Evolutionary conservation across 805 yeast species (phyloP).

Genomic region (Debaryomyces hansenii): DNA sequence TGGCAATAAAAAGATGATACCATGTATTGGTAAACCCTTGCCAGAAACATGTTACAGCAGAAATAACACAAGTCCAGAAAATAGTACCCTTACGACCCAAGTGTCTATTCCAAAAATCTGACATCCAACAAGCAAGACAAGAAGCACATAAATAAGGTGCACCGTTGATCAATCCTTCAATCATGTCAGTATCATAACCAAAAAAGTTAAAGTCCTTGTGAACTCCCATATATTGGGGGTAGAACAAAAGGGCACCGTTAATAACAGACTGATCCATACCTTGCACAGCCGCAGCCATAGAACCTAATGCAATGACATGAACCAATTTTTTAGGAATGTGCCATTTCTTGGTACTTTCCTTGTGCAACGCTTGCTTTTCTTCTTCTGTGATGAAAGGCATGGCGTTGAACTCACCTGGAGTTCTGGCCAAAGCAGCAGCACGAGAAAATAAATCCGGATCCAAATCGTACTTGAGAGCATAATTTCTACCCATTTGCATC

Average conservation of each 20-base stretch:
- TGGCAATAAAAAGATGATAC: constrained; percentile 60
- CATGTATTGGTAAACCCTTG: constrained; percentile 62
- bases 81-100: constrained; percentile 63
- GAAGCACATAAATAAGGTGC: constrained; percentile 67
- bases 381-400: constrained; percentile 49
- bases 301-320: constrained; percentile 57
- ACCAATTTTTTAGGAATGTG: constrained; percentile 50
- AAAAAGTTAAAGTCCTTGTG: constrained; percentile 13
- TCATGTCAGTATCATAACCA: constrained; percentile 34
- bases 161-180: constrained; percentile 61
- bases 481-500: constrained; percentile 67
- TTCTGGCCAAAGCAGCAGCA: constrained; percentile 61
- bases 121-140: constrained; percentile 58
- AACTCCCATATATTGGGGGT: constrained; percentile 56
- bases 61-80: constrained; percentile 58
- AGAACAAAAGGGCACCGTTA: constrained; percentile 65
- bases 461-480: constrained; percentile 55
- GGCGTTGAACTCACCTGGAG: constrained; percentile 56
- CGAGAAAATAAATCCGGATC: constrained; percentile 60
- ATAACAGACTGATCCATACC: constrained; percentile 76
- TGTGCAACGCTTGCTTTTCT: constrained; percentile 50
- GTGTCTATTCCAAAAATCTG: constrained; percentile 50
- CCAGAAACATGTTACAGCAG: constrained; percentile 65
- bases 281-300: constrained; percentile 70
- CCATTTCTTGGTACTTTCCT: constrained; percentile 44